These are phyloP conservation scores for Trichoderma arundinaceum DNA, from an alignment of 2,329 filamentous ascomycete species.

Conservation along the genomic window DNA sequence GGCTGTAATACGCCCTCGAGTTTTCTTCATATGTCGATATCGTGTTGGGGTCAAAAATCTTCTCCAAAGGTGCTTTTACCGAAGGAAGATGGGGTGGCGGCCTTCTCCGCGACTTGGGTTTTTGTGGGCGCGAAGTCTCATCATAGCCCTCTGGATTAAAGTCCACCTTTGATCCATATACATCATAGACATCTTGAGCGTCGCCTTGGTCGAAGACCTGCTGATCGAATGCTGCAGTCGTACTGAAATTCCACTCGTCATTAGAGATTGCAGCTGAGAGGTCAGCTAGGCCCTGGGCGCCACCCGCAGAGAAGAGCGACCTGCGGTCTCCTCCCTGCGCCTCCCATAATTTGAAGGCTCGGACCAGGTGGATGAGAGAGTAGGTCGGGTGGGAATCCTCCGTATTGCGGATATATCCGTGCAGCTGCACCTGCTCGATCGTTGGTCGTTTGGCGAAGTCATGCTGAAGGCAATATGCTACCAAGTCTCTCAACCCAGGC, in stretches of 20 bases:
- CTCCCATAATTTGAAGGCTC: slow-evolving; percentile 77
- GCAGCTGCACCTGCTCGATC: slow-evolving; percentile 71
- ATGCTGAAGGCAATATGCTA: slow-evolving; percentile 74
- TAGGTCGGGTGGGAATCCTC: slow-evolving; percentile 67
- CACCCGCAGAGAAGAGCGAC: slow-evolving; percentile 65
- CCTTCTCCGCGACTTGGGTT: slow-evolving; percentile 59
- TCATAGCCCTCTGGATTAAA: slow-evolving; percentile 49
- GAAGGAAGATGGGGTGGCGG: slow-evolving; percentile 64
- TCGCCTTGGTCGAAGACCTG: slow-evolving; percentile 59
- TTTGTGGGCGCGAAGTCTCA: slow-evolving; percentile 59
- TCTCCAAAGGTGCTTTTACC: slow-evolving; percentile 65
- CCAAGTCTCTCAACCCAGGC: slow-evolving; percentile 68
- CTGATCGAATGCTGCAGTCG: slow-evolving; percentile 67
- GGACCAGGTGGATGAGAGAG: slow-evolving; percentile 68
- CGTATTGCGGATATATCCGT: slow-evolving; percentile 71
- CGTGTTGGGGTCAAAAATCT: slow-evolving; percentile 70
- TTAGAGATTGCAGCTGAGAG: slow-evolving; percentile 53
- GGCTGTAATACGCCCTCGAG: slow-evolving; percentile 64
- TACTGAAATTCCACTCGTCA: slow-evolving; percentile 72
- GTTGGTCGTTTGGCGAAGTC: slow-evolving; percentile 71
- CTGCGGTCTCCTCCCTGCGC: slow-evolving; percentile 72
- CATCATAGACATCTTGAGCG: slow-evolving; percentile 64
- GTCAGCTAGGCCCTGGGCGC: slow-evolving; percentile 60
- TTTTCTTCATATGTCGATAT: slow-evolving; percentile 69
- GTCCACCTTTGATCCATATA: slow-evolving; percentile 64